Conservation (phyloP, 257 asterid genomes). For the Nicotiana otophora region DNA sequence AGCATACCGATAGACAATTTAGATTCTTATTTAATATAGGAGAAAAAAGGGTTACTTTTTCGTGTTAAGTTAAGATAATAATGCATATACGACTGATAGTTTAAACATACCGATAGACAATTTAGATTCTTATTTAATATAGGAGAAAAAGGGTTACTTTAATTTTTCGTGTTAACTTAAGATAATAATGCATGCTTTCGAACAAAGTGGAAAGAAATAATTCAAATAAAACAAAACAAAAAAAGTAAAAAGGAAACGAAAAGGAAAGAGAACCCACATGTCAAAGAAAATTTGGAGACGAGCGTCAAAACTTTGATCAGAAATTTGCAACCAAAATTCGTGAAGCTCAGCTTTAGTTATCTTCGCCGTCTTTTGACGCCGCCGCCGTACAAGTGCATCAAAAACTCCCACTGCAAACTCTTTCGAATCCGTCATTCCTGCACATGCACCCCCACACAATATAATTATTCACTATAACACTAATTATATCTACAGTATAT, state of each 20-base stretch:
- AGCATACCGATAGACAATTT: neutral
- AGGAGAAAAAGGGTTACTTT: neutral
- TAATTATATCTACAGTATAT: too few relatives aligned
- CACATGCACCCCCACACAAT: neutral
- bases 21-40: too few relatives aligned
- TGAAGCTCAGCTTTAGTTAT: constrained; percentile 74
- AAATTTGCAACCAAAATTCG: constrained; percentile 80
- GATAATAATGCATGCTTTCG: neutral
- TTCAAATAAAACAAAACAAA: neutral
- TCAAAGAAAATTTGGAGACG: constrained; percentile 95
- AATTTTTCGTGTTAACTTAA: neutral
- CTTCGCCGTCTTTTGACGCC: constrained; percentile 49
- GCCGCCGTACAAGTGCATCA: constrained; percentile 70
- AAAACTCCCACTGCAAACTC: constrained; percentile 84
- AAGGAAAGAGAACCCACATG: constrained; percentile 40
- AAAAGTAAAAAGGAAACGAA: neutral
- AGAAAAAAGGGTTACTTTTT: too few relatives aligned
- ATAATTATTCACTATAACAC: neutral
- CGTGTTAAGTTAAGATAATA: too few relatives aligned
- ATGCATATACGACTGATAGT: too few relatives aligned
- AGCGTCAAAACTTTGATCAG: constrained; percentile 85
- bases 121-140: neutral
- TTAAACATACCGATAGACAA: neutral
- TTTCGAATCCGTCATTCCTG: constrained; percentile 88
- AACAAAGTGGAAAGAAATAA: neutral